Base-by-base conservation (phyloP, 768 basidiomycete species). In the Phanerochaete sordida region DNA sequence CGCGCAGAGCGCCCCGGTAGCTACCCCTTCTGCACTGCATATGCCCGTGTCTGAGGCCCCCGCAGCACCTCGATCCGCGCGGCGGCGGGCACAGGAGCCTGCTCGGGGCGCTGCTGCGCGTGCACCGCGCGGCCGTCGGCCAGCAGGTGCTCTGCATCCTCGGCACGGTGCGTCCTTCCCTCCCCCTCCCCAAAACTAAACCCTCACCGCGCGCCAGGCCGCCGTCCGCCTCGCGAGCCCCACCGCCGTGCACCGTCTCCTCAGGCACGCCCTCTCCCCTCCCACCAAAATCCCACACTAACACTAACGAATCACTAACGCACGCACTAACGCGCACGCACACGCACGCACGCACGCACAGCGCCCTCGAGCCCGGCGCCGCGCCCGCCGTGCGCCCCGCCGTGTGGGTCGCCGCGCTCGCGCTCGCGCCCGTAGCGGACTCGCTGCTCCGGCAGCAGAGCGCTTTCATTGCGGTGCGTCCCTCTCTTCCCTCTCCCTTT, bases 351-450 rank as follows among this genome's bases (percentile, higher is more conserved):
- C n/a, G 15, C 7, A 21, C 26, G 7, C 27, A 27, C 55, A 85
- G 81, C 31, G 84, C 88, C 66, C 71, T 90, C 8, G 86, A 88
- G 72, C 79, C 70, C 3, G 70, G 73, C n/a, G 83, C 83, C 3
- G 66, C 78, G 59, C 76, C 84, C 0, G 66, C 72, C 6, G 71
- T 86, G 39, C 78, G 79, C 30, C 88, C 89, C 2, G 88, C 87
- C 82, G 80, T 90, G 9, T 90, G 88, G 87, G 79, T 90, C 23
- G 46, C 69, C 0, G 73, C 72, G 69, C 73, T 85, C 16, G 78
- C 83, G 60, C 50, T 81, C 4, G 84, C 81, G n/a, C 81, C 83
- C 15, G 65, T 76, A 6, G 0, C 79, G 6, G 73, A 72, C n/a
- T 73, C 80, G 9, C 27, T 87, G 12, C 62, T 74, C n/a, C 76